Conservation (phyloP, 768 basidiomycete species). For the Mycena crocata region DNA sequence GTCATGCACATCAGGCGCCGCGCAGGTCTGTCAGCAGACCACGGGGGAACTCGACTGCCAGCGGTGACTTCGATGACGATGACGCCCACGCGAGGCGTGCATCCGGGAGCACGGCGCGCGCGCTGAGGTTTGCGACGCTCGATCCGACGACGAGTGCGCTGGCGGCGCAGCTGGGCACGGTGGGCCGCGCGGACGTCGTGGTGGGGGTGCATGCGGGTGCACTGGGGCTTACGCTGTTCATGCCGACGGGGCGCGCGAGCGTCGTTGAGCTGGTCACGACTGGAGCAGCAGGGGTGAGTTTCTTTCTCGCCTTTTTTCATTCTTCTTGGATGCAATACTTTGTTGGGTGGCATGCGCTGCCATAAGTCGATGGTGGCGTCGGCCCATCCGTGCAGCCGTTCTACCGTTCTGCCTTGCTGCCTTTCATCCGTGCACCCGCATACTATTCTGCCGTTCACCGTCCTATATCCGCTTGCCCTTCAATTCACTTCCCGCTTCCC, state of each 20-base stretch:
- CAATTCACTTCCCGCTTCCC: no score
- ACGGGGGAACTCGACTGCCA: neutral
- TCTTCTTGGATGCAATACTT: neutral
- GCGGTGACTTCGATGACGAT: neutral
- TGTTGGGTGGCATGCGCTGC: neutral
- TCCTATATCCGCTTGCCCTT: neutral
- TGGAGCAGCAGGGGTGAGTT: constrained; percentile 26
- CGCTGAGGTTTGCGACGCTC: constrained; percentile 30
- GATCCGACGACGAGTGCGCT: constrained; percentile 35
- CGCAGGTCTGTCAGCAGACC: neutral
- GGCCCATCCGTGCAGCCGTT: neutral
- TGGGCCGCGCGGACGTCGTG: constrained; percentile 34
- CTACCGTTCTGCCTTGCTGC: neutral
- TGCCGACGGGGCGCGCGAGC: constrained; percentile 33
- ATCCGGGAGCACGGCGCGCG: constrained; percentile 7
- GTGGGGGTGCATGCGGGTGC: constrained; percentile 34
- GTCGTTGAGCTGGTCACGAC: constrained; percentile 28
- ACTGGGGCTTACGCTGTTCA: constrained; percentile 30
- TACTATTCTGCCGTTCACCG: neutral
- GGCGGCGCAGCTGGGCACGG: constrained; percentile 26
- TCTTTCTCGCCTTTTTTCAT: neutral
- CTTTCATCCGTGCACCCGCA: constrained; percentile 2
- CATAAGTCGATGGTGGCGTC: neutral
- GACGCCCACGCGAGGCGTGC: neutral
- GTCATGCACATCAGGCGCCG: neutral